A percentile compares a stretch with the other conserved stretches of the same genome.
phyloP scores from a whole-genome alignment of 495 filamentous ascomycete species.

The Hypoxylon cercidicola region DNA sequence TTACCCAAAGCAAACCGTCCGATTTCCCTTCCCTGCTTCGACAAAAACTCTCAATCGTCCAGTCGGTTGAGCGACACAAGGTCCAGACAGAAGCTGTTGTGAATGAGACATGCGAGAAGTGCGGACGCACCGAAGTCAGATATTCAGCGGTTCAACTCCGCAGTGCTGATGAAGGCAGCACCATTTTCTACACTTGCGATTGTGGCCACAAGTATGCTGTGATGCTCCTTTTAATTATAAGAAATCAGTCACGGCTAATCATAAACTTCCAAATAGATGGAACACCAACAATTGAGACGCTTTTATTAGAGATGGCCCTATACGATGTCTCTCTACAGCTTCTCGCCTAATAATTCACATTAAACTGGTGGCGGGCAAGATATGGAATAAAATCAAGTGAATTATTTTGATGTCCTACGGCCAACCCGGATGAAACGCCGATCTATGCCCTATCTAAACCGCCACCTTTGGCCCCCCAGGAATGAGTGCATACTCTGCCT shows the following conservation, averaged over 20 bases:
- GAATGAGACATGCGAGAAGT: constrained; percentile 77
- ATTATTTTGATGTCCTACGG: constrained; percentile 35
- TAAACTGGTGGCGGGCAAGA: neutral
- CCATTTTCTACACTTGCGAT: constrained; percentile 86
- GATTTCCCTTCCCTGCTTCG: constrained; percentile 89
- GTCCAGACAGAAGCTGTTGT: constrained; percentile 77
- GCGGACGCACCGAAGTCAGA: constrained; percentile 83
- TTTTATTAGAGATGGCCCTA: constrained; percentile 15
- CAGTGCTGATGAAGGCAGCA: constrained; percentile 94
- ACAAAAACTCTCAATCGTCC: constrained; percentile 84
- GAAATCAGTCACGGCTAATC: constrained; percentile 41
- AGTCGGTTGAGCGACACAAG: constrained; percentile 81
- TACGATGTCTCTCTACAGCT: constrained; percentile 19
- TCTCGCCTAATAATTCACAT: too few species aligned
- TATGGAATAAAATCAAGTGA: constrained; percentile 33
- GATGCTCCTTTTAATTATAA: neutral
- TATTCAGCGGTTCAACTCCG: constrained; percentile 87
- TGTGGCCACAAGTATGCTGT: constrained; percentile 81
- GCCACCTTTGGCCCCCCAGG: constrained; percentile 63
- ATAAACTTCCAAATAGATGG: constrained; percentile 60
- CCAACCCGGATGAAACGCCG: constrained; percentile 42
- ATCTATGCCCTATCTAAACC: constrained; percentile 40
- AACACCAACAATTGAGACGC: constrained; percentile 66
- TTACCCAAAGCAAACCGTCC: constrained; percentile 84
- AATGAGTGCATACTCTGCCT: constrained; percentile 90